A percentile compares a stretch with the other conserved stretches of the same genome.
Evolutionary conservation across 2,329 filamentous ascomycete genomes (phyloP).

Genomic region (Tolypocladium tundrense): DNA sequence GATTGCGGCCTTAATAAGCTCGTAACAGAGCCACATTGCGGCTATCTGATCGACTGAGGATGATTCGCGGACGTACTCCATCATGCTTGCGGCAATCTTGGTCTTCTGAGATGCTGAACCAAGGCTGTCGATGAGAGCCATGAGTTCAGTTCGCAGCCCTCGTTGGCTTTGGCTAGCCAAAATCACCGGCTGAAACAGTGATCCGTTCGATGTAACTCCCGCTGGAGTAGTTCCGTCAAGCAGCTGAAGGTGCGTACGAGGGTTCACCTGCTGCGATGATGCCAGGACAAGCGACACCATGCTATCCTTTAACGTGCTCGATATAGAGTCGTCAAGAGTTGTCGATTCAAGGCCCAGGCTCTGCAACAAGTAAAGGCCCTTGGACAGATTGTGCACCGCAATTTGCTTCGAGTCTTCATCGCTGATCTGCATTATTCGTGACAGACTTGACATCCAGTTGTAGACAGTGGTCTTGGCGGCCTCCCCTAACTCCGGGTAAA

Average conservation of each 20-base stretch:
- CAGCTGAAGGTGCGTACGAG: slow-evolving; percentile 15
- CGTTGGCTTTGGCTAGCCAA: slow-evolving; percentile 57
- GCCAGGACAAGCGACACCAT: slow-evolving; percentile 34
- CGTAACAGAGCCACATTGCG: slow-evolving; percentile 71
- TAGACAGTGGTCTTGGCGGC: slow-evolving; percentile 62
- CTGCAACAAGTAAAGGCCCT: slow-evolving; percentile 56
- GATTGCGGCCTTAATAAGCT: slow-evolving; percentile 53
- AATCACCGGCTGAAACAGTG: slow-evolving; percentile 49
- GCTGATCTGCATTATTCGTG: slow-evolving; percentile 71
- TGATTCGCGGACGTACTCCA: slow-evolving; percentile 50
- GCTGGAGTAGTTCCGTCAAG: slow-evolving; percentile 13
- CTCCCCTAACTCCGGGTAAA: slow-evolving; percentile 52
- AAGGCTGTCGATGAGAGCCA: slow-evolving; percentile 44
- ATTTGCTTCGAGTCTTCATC: slow-evolving; percentile 70
- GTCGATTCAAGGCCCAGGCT: slow-evolving; percentile 53
- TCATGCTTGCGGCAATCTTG: slow-evolving; percentile 52
- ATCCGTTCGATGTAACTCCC: slow-evolving; percentile 4
- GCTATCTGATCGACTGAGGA: slow-evolving; percentile 52
- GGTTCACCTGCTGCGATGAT: slow-evolving; percentile 10
- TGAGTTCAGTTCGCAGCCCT: slow-evolving; percentile 46
- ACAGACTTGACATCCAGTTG: slow-evolving; percentile 71
- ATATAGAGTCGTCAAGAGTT: slow-evolving; percentile 57
- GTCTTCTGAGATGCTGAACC: slow-evolving; percentile 49
- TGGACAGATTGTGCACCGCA: slow-evolving; percentile 66
- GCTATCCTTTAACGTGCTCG: slow-evolving; percentile 63